These are phyloP conservation scores for Lithospermum erythrorhizon DNA, from an alignment of 257 asterid genomes.

Conservation along the genomic window DNA sequence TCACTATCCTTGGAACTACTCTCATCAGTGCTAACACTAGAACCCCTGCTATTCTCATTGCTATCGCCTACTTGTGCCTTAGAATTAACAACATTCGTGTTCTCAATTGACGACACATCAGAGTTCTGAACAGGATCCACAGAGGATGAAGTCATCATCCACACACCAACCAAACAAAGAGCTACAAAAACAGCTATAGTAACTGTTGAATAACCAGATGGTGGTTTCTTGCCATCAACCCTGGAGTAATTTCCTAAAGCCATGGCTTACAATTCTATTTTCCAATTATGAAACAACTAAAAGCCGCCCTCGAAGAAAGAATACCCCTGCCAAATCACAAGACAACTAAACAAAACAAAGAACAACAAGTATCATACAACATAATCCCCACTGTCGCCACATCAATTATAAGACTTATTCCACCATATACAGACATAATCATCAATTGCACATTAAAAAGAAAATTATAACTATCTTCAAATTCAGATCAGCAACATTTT, in stretches of 20 bases:
- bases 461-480: neutral
- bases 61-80: neutral
- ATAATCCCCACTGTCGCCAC: no score
- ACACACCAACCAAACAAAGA: constrained; percentile 15
- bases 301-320: neutral
- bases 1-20: neutral
- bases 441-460: neutral
- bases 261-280: constrained; percentile 2
- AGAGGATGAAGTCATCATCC: constrained; percentile 18
- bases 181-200: constrained; percentile 8
- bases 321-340: neutral
- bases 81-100: neutral
- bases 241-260: constrained; percentile 11
- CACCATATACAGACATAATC: neutral
- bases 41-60: constrained; percentile 7
- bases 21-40: neutral
- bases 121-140: constrained; percentile 6
- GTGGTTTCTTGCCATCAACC: constrained; percentile 6
- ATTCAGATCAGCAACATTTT: neutral
- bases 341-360: neutral
- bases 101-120: constrained; percentile 4
- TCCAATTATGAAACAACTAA: neutral
- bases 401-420: no score
- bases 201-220: constrained; percentile 9
- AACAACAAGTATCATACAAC: no score